Evolutionary conservation across 495 filamentous ascomycete species (phyloP).

Genomic region (Choiromyces venosus): DNA sequence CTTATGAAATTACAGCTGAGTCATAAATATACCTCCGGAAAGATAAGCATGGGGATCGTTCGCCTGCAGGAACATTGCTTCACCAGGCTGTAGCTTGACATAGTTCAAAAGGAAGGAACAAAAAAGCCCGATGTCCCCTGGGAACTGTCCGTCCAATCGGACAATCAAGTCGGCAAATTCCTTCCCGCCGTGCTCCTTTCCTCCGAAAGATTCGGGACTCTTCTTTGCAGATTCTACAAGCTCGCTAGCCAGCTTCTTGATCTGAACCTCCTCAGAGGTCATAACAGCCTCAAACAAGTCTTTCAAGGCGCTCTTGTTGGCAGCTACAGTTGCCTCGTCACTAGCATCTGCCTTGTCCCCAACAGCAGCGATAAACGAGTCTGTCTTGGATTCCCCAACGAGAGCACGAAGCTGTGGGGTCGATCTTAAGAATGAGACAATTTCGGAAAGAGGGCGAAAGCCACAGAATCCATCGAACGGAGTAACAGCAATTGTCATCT

Average conservation of each 20-base stretch:
- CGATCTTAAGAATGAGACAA: constrained; percentile 73
- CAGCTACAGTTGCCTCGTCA: constrained; percentile 49
- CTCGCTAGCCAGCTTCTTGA: constrained; percentile 59
- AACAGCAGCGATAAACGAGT: constrained; percentile 63
- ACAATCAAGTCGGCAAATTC: constrained; percentile 70
- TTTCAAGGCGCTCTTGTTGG: constrained; percentile 77
- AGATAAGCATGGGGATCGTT: constrained; percentile 97
- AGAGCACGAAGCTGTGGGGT: constrained; percentile 69
- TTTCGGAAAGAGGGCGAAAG: constrained; percentile 81
- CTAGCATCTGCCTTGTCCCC: constrained; percentile 58
- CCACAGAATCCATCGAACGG: constrained; percentile 94
- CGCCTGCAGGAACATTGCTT: constrained; percentile 92
- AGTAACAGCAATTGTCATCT: constrained; percentile 97
- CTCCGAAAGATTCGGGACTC: constrained; percentile 58
- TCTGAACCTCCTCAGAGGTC: constrained; percentile 61
- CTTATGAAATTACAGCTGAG: neutral
- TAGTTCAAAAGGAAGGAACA: constrained; percentile 80
- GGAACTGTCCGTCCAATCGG: constrained; percentile 71
- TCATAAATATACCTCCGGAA: constrained; percentile 53
- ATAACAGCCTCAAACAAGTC: constrained; percentile 70
- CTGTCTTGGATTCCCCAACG: constrained; percentile 63
- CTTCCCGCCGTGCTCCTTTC: constrained; percentile 54
- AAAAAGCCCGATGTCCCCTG: constrained; percentile 69
- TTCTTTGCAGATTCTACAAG: constrained; percentile 67
- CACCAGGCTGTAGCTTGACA: constrained; percentile 71